Evolutionary conservation across 768 basidiomycete genomes (phyloP).

Genomic region (Serendipita vermifera): DNA sequence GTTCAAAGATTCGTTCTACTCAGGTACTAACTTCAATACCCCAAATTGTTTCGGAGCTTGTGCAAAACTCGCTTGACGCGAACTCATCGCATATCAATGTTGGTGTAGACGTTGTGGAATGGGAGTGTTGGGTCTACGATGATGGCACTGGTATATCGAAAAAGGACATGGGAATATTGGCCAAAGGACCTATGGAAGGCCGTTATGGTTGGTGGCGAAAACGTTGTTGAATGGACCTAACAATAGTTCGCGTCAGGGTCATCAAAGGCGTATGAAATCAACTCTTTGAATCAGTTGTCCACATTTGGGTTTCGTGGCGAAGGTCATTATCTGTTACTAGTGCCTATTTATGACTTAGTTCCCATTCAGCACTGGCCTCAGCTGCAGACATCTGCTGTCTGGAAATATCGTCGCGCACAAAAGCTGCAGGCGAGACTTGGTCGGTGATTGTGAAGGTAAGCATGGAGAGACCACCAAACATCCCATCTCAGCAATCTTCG

Average conservation of each 20-base stretch:
- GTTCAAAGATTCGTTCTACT: constrained; percentile 62
- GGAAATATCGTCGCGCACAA: constrained; percentile 71
- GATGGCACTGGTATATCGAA: constrained; percentile 66
- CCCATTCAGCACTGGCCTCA: constrained; percentile 59
- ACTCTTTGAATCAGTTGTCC: constrained; percentile 36
- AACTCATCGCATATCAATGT: constrained; percentile 54
- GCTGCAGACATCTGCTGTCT: constrained; percentile 65
- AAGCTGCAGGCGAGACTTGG: constrained; percentile 50
- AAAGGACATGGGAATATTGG: constrained; percentile 44
- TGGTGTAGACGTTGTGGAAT: constrained; percentile 59
- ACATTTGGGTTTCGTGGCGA: constrained; percentile 92
- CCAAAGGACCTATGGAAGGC: constrained; percentile 36
- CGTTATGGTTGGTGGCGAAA: constrained; percentile 51
- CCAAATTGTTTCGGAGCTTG: constrained; percentile 67
- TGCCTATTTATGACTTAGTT: not conserved
- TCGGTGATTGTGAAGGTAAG: constrained; percentile 65
- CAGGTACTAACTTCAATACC: constrained; percentile 73
- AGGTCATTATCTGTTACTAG: constrained; percentile 35
- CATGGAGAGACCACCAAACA: constrained; percentile 11
- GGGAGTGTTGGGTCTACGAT: constrained; percentile 78
- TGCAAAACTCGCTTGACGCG: constrained; percentile 87
- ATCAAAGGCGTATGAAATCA: constrained; percentile 51
- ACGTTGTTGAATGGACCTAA: not conserved
- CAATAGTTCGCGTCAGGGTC: constrained; percentile 18
- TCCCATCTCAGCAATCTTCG: constrained; percentile 3